Base-by-base conservation (phyloP, 169 alveolate genomes). In the Cardiosporidium cionae region DNA sequence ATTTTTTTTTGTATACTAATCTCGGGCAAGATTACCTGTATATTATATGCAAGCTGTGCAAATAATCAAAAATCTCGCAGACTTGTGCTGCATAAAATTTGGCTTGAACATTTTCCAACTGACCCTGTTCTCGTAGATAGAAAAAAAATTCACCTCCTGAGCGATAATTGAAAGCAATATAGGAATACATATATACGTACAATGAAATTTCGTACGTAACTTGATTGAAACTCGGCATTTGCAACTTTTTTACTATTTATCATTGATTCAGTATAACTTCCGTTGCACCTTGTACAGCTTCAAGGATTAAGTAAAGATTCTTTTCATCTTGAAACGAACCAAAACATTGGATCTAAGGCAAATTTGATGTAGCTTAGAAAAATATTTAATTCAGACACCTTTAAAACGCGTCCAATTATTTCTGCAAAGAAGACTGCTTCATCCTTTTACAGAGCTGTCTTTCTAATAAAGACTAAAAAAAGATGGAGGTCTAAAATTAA, bases 101-200 rank as follows among this genome's bases (percentile, higher is more conserved):
- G 23, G 98, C 98, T 16, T 90, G 95, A 65, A 94, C 96, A 76
- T 91, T 92, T 27, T 94, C 91, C 69, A 95, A 86, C 27, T 94
- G 83, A 72, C 96, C 96, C 72, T 91, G 76, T 7, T 37, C 32
- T 27, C 81, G 86, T 73, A 96, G 79, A 70, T 92, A 86, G 31
- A 94, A 88, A 81, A 95, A 95, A 65, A 96, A 90, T 76, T 95
- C 99, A 0, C 99, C 99, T 16, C 98, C 58, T 44, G n/a, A 44
- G 16, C n/a, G 16, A n/a, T n/a, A n/a, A n/a, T n/a, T n/a, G n/a
- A n/a, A n/a, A n/a, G n/a, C n/a, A n/a, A n/a, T n/a, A n/a, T n/a
- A n/a, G n/a, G n/a, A n/a, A n/a, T n/a, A n/a, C n/a, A n/a, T n/a
- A n/a, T n/a, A n/a, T n/a, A n/a, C n/a, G n/a, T n/a, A n/a, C n/a